A percentile compares a stretch with the other conserved stretches of the same genome.
These are phyloP conservation scores for Dispira simplex DNA, from an alignment of 192 early-diverging fungal species.

Conservation along the genomic window DNA sequence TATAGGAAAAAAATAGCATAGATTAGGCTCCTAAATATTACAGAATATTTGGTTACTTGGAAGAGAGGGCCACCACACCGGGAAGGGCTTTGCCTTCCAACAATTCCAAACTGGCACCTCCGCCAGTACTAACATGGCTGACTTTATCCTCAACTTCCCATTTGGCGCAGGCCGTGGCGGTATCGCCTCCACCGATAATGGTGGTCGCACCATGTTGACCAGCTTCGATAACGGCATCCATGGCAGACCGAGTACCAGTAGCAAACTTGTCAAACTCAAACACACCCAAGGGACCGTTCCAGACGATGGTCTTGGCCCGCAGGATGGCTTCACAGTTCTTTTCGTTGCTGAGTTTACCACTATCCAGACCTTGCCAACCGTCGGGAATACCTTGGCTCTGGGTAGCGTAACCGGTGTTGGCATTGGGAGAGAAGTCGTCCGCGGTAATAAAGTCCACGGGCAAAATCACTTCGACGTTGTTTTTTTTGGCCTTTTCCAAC, in stretches of 20 bases:
- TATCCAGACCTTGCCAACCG: slow-evolving; percentile 89
- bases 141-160: slow-evolving; percentile 70
- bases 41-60: slow-evolving; percentile 19
- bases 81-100: slow-evolving; percentile 89
- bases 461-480: slow-evolving; percentile 79
- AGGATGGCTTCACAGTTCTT: slow-evolving; percentile 49
- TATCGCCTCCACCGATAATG: slow-evolving; percentile 96
- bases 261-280: slow-evolving; percentile 96
- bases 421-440: slow-evolving; percentile 72
- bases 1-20: too few species aligned
- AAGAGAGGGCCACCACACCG: slow-evolving; percentile 55
- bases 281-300: slow-evolving; percentile 97
- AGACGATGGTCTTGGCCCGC: slow-evolving; percentile 83
- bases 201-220: slow-evolving; percentile 72
- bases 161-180: slow-evolving; percentile 91
- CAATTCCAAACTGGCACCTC: slow-evolving; percentile 90
- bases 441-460: slow-evolving; percentile 83
- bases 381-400: slow-evolving; percentile 73
- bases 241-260: slow-evolving; percentile 58
- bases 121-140: slow-evolving; percentile 90
- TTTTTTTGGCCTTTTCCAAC: slow-evolving; percentile 78
- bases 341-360: slow-evolving; percentile 65
- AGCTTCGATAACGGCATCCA: slow-evolving; percentile 77
- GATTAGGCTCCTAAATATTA: too few species aligned
- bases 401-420: slow-evolving; percentile 73